Percentiles rank a stretch among this genome's conserved stretches.
Conservation (phyloP, 768 basidiomycete species). For the Lactarius akahatsu region DNA sequence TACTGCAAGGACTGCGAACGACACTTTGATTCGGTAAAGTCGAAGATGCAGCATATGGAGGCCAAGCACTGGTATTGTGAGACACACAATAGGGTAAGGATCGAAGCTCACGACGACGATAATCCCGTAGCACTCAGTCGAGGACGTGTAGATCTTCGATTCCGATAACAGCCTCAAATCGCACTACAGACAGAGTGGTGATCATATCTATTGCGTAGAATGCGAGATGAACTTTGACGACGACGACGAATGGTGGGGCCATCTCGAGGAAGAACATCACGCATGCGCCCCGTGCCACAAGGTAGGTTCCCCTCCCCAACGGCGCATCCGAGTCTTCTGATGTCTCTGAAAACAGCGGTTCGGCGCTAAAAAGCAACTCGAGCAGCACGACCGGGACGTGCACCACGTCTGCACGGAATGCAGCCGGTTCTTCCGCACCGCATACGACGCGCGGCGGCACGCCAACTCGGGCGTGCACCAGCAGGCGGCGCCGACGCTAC, state of each 20-base stretch:
- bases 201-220: slow-evolving; percentile 10
- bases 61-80: slow-evolving; percentile 16
- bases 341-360: not conserved
- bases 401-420: slow-evolving; percentile 40
- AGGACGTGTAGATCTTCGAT: slow-evolving; percentile 38
- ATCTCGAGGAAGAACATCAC: slow-evolving; percentile 5
- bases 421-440: slow-evolving; percentile 42
- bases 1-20: slow-evolving; percentile 12
- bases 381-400: slow-evolving; percentile 35
- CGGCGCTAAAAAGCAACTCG: not conserved
- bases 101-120: not conserved
- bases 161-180: slow-evolving; percentile 43
- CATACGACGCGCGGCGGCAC: slow-evolving; percentile 46
- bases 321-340: too few species aligned
- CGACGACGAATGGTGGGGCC: slow-evolving; percentile 8
- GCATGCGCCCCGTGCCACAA: slow-evolving; percentile 1
- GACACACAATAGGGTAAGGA: slow-evolving; percentile 6
- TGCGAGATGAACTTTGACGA: slow-evolving; percentile 4
- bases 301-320: not conserved
- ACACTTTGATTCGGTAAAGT: not conserved
- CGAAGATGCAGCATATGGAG: slow-evolving; percentile 8
- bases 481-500: slow-evolving; percentile 35
- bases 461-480: slow-evolving; percentile 52
- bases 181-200: slow-evolving; percentile 40
- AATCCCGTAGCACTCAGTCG: not conserved